Percentiles rank a stretch among this genome's conserved stretches.
Conservation (phyloP, 768 basidiomycete genomes). For the Tephrocybe sp. region DNA sequence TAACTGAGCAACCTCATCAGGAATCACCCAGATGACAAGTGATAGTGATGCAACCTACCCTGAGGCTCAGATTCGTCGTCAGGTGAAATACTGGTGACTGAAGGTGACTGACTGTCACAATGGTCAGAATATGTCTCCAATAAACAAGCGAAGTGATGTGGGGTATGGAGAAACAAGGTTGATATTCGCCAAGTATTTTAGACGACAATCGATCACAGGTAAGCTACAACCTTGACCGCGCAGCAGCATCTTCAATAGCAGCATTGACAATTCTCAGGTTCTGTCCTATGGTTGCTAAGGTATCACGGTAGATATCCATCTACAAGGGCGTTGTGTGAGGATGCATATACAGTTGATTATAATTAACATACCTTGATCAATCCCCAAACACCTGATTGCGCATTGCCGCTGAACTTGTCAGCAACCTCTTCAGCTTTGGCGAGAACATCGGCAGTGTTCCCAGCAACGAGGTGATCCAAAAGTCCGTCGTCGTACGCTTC, state of each 20-base stretch:
- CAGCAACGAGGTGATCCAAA: constrained; percentile 67
- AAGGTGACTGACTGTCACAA: too few relatives aligned
- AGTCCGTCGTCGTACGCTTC: constrained; percentile 70
- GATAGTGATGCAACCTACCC: neutral
- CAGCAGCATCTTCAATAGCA: constrained; percentile 48
- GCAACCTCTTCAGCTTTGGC: constrained; percentile 67
- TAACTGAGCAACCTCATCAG: neutral
- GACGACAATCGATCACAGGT: neutral
- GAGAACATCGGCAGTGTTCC: constrained; percentile 59
- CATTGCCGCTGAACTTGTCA: constrained; percentile 46
- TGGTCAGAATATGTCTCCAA: neutral
- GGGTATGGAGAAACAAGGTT: neutral
- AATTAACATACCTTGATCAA: constrained; percentile 56
- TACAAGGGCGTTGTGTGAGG: constrained; percentile 20
- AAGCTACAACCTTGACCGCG: constrained; percentile 43
- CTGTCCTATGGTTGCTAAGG: constrained; percentile 41
- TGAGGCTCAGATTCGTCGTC: neutral
- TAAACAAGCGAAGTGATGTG: neutral
- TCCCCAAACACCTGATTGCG: constrained; percentile 68
- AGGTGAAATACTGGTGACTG: too few relatives aligned
- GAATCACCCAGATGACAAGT: neutral
- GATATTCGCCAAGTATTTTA: neutral
- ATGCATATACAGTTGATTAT: too few relatives aligned
- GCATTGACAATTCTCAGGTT: constrained; percentile 36
- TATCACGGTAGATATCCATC: constrained; percentile 57